Evolutionary conservation across 1,284 basidiomycete genomes (phyloP), one percentile per base, ranked within the genome.

Genomic region (Fomitopsis schrenkii): DNA sequence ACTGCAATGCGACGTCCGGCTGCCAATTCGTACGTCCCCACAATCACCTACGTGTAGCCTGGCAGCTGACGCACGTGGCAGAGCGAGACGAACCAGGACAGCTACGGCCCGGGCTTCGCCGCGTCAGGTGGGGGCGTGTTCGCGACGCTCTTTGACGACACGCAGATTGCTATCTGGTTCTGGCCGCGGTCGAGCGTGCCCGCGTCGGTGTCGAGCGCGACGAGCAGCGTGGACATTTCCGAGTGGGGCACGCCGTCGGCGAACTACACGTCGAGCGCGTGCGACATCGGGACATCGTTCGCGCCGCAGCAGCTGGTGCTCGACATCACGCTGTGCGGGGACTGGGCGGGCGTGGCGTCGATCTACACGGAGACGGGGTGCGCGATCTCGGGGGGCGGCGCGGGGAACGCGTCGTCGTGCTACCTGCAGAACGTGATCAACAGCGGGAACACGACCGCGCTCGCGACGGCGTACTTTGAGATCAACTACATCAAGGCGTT

Each of bases 71-170:
- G 17, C 1, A 40, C 36, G 17, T 2, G n/a, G 15, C 59, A 68
- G 61, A 67, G 68, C 3, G 85, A 87, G 70, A 75, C 72, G 35
- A 75, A 77, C 60, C 67, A 75, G 7, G 81, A 81, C 61, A 85
- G 83, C 64, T 88, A 79, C 65, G 83, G 82, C 2, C 68, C 73
- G 9, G 79, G 75, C 0, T 90, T 90, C 67, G 79, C 79, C 5
- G 71, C 72, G 5, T 81, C 80, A 6, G 86, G 86, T 17, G 88
- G 88, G 41, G 87, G 87, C 5, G 84, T 88, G 1, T 90, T 78
- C 71, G 85, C 86, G 17, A 75, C 81, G 3, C 85, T 88, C 71
- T 84, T 87, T 67, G 83, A 87, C 59, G 74, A 77, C 19, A 67
- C 80, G 26, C 83, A 84, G 5, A 70, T 74, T 54, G 70, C 40